Base-by-base conservation (phyloP, 495 filamentous ascomycete species). In the Glarea lozoyensis region DNA sequence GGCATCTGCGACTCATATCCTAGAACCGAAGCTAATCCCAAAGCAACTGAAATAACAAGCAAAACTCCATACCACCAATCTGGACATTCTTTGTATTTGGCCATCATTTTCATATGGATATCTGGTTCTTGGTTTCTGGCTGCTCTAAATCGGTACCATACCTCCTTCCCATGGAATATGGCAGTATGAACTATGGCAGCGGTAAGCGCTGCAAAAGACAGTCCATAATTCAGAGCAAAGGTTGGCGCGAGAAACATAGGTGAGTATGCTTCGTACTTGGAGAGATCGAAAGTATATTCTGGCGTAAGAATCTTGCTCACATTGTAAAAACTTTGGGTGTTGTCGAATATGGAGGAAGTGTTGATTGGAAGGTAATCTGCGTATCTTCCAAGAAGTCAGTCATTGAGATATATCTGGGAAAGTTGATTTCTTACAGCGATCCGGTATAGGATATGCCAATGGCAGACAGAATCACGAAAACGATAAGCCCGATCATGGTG, bases 151-250 rank as follows among this genome's bases (percentile, higher is more conserved):
- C 36, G 25, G 24, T 48, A 58, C 70, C 72, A 75, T 15, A 84
- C 68, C 32, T 75, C 71, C 40, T 74, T 69, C 5, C 81, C 71
- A 46, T 84, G 70, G 52, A 82, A 76, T 18, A 86, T 56, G 22
- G 68, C 75, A 3, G 76, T 74, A 46, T 85, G 75, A 4, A 82
- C 69, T 35, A 86, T 66, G 23, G 83, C 70, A 0, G 77, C 73
- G 0, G 77, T 68, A 20, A 85, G 71, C 25, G 81, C 76, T 10
- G 82, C 82, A 51, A 86, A 86, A 0, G 79, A 79, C 1, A 86
- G 61, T 0, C 80, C 81, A 43, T 84, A 86, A 0, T 75, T 69
- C 29, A 81, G 58, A 37, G 74, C 68, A 48, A 79, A 82, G 0
- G 75, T 72, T 20, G 76, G 78, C 56, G 73, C 77, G 10, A 82